phyloP scores from a whole-genome alignment of 371 early-diverging fungal species.

The Circinella minor region DNA sequence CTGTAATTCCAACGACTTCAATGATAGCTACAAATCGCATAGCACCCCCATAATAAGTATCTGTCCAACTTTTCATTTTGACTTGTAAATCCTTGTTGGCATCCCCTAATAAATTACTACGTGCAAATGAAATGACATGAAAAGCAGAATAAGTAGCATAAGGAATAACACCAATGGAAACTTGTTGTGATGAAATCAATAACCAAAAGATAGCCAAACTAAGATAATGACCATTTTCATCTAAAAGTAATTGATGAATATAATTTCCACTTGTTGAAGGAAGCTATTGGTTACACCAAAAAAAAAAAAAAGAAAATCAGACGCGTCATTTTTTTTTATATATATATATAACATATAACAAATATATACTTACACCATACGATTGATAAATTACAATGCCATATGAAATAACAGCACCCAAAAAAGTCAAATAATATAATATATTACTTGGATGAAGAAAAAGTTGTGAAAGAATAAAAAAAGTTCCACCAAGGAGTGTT shows the following conservation, averaged over 20 bases:
- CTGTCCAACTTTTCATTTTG: slow-evolving; percentile 7
- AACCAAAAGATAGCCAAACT: slow-evolving; percentile 8
- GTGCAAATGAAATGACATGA: slow-evolving; percentile 7
- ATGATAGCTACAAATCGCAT: slow-evolving; percentile 14
- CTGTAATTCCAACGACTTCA: slow-evolving; percentile 6
- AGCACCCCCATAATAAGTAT: slow-evolving; percentile 3
- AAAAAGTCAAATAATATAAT: not conserved
- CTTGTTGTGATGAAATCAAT: not conserved
- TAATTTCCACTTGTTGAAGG: slow-evolving; percentile 6
- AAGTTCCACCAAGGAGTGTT: not conserved
- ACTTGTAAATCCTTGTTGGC: not conserved
- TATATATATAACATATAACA: too few relatives aligned
- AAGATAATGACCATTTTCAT: slow-evolving; percentile 10
- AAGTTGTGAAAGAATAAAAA: not conserved
- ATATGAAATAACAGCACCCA: slow-evolving; percentile 5
- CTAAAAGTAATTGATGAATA: slow-evolving; percentile 1
- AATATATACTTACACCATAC: slow-evolving; percentile 6
- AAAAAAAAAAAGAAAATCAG: not conserved
- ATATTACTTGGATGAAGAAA: slow-evolving; percentile 2
- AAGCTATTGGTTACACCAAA: not conserved
- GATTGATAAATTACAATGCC: slow-evolving; percentile 9
- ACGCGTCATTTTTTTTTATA: not conserved
- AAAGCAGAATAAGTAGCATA: slow-evolving; percentile 10
- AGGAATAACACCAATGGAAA: slow-evolving; percentile 4
- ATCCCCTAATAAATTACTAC: not conserved